Base-by-base conservation (phyloP, 441 rosid genomes). In the Euphorbia schlechtendalii region DNA sequence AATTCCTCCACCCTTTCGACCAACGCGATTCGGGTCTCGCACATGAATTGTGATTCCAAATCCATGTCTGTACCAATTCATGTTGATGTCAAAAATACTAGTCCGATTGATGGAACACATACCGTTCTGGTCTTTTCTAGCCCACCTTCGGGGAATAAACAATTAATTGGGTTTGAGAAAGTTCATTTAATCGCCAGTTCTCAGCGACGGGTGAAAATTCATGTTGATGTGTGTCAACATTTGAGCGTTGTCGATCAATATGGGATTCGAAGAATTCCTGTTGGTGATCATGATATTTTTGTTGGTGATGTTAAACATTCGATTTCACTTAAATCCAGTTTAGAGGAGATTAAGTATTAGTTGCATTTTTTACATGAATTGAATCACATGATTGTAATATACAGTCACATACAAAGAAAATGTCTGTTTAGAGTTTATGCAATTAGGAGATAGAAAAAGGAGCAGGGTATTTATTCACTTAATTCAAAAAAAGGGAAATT, bases 261-360 rank as follows among this genome's bases (percentile, higher is more conserved):
- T 4, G 98, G 98, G 8, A 78, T 77, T 69, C 85, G 87, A 73
- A 90, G 98, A 75, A 83, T 93, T 69, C 97, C 97, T 2, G 74
- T 85, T 71, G 97, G 97, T 46, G 71, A 83, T 25, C 97, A 93
- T 70, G 66, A 69, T 34, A 55, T 93, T 41, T 90, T 77, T 46
- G 75, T 93, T 54, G 98, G 97, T 49, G 97, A 87, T 63, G 72
- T 93, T 70, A 86, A 86, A 77, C 97, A 88, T 80, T 81, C 92
- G 40, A 64, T 93, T 70, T 77, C 84, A 18, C 78, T 90, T 68
- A 82, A 79, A 73, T 67, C 92, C 63, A 80, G 27, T 30, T 56
- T 76, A 73, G 82, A 52, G 43, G 73, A 59, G 51, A 64, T 70
- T 65, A 78, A 78, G 58, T 5, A 38, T 62, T 77, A 73, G 56